phyloP scores from a whole-genome alignment of 805 yeast species.

The Yamadazyma sp. region DNA sequence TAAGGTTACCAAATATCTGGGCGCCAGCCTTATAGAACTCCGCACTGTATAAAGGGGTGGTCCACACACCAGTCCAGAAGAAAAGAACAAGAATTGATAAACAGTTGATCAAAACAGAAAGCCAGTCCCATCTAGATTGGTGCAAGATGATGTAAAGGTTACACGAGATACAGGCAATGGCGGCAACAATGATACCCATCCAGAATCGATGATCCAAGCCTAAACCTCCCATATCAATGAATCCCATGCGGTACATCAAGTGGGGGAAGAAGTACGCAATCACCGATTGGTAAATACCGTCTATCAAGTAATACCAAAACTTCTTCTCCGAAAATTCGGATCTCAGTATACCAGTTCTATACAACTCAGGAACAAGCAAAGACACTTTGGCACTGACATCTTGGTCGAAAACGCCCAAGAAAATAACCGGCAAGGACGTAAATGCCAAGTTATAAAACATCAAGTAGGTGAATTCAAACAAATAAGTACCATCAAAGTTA shows the following conservation, averaged over 20 bases:
- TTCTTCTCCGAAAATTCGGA: conserved; percentile 68
- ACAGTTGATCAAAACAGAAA: conserved; percentile 52
- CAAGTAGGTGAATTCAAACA: conserved; percentile 75
- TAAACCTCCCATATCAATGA: conserved; percentile 49
- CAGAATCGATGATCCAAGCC: conserved; percentile 68
- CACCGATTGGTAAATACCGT: conserved; percentile 74
- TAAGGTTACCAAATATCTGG: conserved; percentile 57
- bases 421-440: conserved; percentile 77
- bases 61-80: conserved; percentile 83
- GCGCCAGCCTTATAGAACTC: conserved; percentile 71
- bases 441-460: conserved; percentile 83
- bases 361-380: conserved; percentile 70
- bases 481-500: conserved; percentile 76
- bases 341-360: conserved; percentile 70
- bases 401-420: conserved; percentile 77
- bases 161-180: conserved; percentile 67
- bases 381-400: conserved; percentile 73
- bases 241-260: conserved; percentile 36
- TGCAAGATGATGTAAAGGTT: conserved; percentile 64
- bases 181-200: conserved; percentile 67
- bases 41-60: conserved; percentile 46
- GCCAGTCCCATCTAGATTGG: conserved; percentile 83
- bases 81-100: conserved; percentile 61
- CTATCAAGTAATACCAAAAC: conserved; percentile 72
- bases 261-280: conserved; percentile 76